A percentile compares a stretch with the other conserved stretches of the same genome.
Evolutionary conservation across 495 filamentous ascomycete species (phyloP).

Genomic region (Annulohypoxylon maeteangense): DNA sequence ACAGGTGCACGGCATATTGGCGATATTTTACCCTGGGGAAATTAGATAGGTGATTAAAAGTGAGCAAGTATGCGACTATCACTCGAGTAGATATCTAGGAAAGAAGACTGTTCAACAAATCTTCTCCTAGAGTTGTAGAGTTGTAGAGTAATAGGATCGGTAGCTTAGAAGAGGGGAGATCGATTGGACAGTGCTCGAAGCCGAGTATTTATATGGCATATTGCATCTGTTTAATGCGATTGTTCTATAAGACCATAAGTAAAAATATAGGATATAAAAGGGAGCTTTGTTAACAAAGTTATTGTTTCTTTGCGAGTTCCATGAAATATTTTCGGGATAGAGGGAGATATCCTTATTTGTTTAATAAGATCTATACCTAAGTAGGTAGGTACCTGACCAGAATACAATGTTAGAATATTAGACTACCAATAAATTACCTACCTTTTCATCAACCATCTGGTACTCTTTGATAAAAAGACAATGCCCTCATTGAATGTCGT

Average conservation of each 20-base stretch:
- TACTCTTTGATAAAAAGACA: no score
- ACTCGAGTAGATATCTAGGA: conserved; percentile 12
- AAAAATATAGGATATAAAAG: neutral
- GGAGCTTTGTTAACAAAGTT: neutral
- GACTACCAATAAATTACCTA: no score
- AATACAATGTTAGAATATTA: no score
- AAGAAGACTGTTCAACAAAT: conserved; percentile 1
- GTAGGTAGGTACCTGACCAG: no score
- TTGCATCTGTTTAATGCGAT: conserved; percentile 8
- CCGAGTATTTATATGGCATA: conserved; percentile 15
- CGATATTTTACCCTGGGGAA: neutral
- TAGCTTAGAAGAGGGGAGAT: neutral
- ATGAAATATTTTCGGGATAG: no score
- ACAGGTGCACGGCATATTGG: conserved; percentile 37
- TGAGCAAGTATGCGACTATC: conserved; percentile 1
- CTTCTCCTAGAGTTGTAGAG: neutral
- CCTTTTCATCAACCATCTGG: no score
- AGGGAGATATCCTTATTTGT: no score
- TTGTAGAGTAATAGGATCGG: neutral
- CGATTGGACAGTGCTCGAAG: neutral
- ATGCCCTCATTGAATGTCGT: no score
- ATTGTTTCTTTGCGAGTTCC: conserved; percentile 11
- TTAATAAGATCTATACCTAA: no score
- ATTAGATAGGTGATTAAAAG: neutral
- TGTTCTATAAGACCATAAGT: conserved; percentile 4